phyloP scores from a whole-genome alignment of 139 green algal species.

The Monoraphidium neglectum region DNA sequence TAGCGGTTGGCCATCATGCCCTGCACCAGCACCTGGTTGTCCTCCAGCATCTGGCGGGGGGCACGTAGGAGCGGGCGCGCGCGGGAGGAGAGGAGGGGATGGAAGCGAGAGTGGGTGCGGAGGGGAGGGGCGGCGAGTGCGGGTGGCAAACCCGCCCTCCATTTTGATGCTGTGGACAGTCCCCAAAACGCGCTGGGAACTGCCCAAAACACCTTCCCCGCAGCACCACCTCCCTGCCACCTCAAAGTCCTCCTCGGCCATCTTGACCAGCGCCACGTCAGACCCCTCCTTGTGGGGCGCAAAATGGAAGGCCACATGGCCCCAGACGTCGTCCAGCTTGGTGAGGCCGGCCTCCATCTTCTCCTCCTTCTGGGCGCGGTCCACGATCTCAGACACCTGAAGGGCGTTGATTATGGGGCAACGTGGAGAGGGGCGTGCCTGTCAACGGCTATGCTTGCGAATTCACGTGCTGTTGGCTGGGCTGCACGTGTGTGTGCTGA shows the following conservation, averaged over 20 bases:
- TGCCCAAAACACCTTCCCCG: background rate
- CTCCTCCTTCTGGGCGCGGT: slow-evolving; percentile 86
- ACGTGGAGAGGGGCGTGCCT: no score
- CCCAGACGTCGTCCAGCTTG: slow-evolving; percentile 79
- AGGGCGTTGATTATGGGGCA: no score
- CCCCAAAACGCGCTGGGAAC: no score
- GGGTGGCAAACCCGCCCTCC: no score
- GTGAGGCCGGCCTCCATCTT: slow-evolving; percentile 83
- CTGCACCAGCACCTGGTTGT: slow-evolving; percentile 89
- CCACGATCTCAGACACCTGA: slow-evolving; percentile 86
- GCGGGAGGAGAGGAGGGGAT: background rate
- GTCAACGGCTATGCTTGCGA: no score
- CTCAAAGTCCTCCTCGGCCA: slow-evolving; percentile 91
- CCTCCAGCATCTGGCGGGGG: slow-evolving; percentile 67
- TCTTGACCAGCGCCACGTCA: slow-evolving; percentile 52
- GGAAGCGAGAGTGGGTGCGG: background rate
- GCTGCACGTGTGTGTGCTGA: no score
- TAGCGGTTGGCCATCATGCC: slow-evolving; percentile 93
- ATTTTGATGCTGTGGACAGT: no score
- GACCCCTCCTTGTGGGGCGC: slow-evolving; percentile 64
- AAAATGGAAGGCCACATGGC: slow-evolving; percentile 78
- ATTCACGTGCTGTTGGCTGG: no score
- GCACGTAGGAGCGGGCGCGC: no score
- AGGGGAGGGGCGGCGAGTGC: no score
- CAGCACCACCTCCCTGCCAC: slow-evolving; percentile 8